Percentiles rank a stretch among this genome's conserved stretches.
Evolutionary conservation across 495 filamentous ascomycete genomes (phyloP).

Genomic region (Hypoxylon lienhwacheense): DNA sequence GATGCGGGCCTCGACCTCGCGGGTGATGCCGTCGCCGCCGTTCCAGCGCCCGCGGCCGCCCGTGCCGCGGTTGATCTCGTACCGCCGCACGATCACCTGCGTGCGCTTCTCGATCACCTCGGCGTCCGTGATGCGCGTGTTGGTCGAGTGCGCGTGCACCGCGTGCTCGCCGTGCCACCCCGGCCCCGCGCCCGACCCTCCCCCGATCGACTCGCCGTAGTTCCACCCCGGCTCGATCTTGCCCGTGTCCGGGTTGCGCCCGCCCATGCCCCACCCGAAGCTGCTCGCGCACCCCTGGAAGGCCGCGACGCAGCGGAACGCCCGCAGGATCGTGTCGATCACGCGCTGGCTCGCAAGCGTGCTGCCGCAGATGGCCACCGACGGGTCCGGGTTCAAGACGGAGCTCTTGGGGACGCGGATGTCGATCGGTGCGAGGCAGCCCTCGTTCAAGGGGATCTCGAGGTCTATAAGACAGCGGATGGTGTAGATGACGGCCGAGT

Average conservation of each 20-base stretch:
- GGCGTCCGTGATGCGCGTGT: conserved; percentile 93
- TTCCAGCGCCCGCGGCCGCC: conserved; percentile 74
- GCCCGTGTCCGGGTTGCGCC: conserved; percentile 63
- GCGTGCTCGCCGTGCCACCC: conserved; percentile 86
- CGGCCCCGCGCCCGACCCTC: conserved; percentile 82
- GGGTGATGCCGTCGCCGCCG: conserved; percentile 85
- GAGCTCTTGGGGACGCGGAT: conserved; percentile 26
- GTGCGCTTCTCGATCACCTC: conserved; percentile 93
- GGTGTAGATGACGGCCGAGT: conserved; percentile 35
- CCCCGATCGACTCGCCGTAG: conserved; percentile 97
- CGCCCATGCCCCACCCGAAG: conserved; percentile 77
- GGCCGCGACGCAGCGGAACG: conserved; percentile 35
- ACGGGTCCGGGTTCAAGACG: conserved; percentile 25
- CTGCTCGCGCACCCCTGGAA: conserved; percentile 53
- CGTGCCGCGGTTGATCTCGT: conserved; percentile 70
- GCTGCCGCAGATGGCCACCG: conserved; percentile 34
- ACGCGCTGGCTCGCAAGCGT: conserved; percentile 35
- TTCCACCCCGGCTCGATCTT: conserved; percentile 71
- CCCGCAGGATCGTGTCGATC: conserved; percentile 36
- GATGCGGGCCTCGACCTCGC: conserved; percentile 94
- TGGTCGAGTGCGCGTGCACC: conserved; percentile 96
- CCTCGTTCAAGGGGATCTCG: conserved; percentile 41
- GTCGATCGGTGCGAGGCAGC: conserved; percentile 30
- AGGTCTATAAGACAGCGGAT: conserved; percentile 31
- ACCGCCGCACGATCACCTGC: conserved; percentile 82